phyloP scores from a whole-genome alignment of 495 filamentous ascomycete species.

The Xylaria scruposa region DNA sequence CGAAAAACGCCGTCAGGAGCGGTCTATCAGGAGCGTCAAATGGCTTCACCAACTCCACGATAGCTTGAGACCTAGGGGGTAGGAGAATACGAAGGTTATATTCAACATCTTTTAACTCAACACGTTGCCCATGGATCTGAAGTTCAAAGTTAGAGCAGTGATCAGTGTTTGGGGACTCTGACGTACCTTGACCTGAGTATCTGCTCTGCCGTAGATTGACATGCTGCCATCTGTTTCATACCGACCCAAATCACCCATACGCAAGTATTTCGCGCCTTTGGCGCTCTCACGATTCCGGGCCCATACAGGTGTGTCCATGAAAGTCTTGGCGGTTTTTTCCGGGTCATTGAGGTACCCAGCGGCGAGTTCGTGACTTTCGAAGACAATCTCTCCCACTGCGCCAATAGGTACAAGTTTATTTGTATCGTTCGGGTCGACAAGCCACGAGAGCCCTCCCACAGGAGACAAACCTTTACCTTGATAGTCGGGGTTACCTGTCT shows the following conservation, averaged over 20 bases:
- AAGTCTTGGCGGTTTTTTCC: slow-evolving; percentile 1
- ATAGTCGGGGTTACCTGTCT: slow-evolving; percentile 5
- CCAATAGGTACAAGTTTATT: neutral
- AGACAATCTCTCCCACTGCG: slow-evolving; percentile 2
- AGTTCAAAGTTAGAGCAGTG: neutral
- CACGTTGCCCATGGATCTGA: neutral
- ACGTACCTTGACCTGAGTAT: slow-evolving; percentile 5
- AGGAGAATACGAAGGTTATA: slow-evolving; percentile 6
- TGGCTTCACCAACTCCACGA: slow-evolving; percentile 2
- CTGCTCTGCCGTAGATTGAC: neutral
- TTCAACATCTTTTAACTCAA: slow-evolving; percentile 5
- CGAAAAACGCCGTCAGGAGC: slow-evolving; percentile 3
- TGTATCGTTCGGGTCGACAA: slow-evolving; percentile 1
- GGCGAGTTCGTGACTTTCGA: slow-evolving; percentile 4
- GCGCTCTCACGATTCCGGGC: neutral
- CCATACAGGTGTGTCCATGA: neutral
- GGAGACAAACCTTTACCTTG: slow-evolving; percentile 3
- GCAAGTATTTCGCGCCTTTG: neutral
- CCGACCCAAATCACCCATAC: neutral
- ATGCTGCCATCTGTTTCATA: slow-evolving; percentile 4
- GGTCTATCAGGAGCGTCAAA: neutral
- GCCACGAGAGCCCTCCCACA: slow-evolving; percentile 1
- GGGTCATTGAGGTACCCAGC: neutral
- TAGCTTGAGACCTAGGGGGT: neutral
- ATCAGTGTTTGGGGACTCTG: neutral